Conservation (phyloP, 495 filamentous ascomycete genomes). For the Physcia stellaris region DNA sequence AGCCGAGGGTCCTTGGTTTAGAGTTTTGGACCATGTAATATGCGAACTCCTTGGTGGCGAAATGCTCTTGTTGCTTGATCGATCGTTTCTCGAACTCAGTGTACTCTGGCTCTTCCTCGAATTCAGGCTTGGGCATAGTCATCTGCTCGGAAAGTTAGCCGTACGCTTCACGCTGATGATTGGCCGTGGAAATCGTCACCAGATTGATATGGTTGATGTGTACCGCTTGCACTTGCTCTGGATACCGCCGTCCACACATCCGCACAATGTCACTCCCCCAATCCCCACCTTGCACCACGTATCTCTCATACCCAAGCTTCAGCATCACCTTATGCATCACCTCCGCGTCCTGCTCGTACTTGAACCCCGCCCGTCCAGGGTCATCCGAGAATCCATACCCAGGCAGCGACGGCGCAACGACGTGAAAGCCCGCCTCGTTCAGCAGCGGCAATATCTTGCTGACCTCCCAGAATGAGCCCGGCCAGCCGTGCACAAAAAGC, state of each 20-base stretch:
- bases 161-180: too few species aligned
- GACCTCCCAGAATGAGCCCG: conserved; percentile 28
- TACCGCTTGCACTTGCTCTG: conserved; percentile 39
- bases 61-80: conserved; percentile 33
- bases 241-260: conserved; percentile 32
- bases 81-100: conserved; percentile 24
- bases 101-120: conserved; percentile 28
- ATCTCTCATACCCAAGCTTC: conserved; percentile 48
- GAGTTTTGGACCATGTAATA: conserved; percentile 44
- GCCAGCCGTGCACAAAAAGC: conserved; percentile 35
- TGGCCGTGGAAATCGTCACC: too few species aligned
- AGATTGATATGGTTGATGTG: conserved; percentile 50
- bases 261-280: not conserved
- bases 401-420: conserved; percentile 31
- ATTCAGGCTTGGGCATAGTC: conserved; percentile 27
- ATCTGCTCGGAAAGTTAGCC: conserved; percentile 22
- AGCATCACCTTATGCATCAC: conserved; percentile 53
- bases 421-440: conserved; percentile 21
- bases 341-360: conserved; percentile 46
- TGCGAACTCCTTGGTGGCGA: conserved; percentile 36
- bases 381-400: conserved; percentile 30
- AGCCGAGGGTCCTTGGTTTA: conserved; percentile 50
- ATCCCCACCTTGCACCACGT: conserved; percentile 52
- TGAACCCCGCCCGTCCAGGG: conserved; percentile 31
- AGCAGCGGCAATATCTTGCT: conserved; percentile 23